phyloP scores from a whole-genome alignment of 2,329 filamentous ascomycete species.

The Colletotrichum coccodes region DNA sequence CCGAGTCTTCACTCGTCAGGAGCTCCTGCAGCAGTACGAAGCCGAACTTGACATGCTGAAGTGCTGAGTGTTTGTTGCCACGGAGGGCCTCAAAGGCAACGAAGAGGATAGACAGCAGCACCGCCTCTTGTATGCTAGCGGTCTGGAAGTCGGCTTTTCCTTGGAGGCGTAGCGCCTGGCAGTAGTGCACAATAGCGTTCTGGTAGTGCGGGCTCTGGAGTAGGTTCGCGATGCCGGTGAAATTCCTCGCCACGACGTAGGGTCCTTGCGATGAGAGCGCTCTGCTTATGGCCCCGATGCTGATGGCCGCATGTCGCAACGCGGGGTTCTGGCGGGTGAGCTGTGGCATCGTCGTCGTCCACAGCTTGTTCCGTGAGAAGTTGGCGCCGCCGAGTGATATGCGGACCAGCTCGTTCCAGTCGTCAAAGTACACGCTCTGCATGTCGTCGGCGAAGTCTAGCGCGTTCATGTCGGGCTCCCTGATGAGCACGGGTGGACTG shows the following conservation, averaged over 20 bases:
- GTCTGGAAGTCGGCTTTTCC: constrained; percentile 47
- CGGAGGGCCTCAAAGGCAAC: constrained; percentile 53
- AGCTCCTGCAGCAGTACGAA: constrained; percentile 38
- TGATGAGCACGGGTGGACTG: not conserved
- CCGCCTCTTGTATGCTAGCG: constrained; percentile 49
- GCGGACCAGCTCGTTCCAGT: constrained; percentile 30
- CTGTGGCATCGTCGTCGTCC: constrained; percentile 46
- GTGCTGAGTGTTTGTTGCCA: constrained; percentile 50
- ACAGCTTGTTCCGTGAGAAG: constrained; percentile 38
- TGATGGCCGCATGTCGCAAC: constrained; percentile 51
- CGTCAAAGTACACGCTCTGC: constrained; percentile 32
- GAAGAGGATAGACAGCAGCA: constrained; percentile 51
- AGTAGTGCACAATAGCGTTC: constrained; percentile 52
- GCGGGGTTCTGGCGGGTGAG: constrained; percentile 34
- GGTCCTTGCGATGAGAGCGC: constrained; percentile 34
- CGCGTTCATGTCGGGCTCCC: constrained; percentile 30
- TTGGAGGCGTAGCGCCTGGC: constrained; percentile 52
- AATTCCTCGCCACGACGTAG: constrained; percentile 23
- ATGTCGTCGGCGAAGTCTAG: constrained; percentile 29
- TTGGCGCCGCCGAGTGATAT: constrained; percentile 26
- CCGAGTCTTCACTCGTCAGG: not conserved
- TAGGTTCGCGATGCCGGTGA: constrained; percentile 16
- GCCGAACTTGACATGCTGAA: constrained; percentile 52
- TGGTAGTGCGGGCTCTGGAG: constrained; percentile 41
- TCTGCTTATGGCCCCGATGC: constrained; percentile 50